phyloP scores from a whole-genome alignment of 2,329 filamentous ascomycete species.

The Nigrospora sphaerica region DNA sequence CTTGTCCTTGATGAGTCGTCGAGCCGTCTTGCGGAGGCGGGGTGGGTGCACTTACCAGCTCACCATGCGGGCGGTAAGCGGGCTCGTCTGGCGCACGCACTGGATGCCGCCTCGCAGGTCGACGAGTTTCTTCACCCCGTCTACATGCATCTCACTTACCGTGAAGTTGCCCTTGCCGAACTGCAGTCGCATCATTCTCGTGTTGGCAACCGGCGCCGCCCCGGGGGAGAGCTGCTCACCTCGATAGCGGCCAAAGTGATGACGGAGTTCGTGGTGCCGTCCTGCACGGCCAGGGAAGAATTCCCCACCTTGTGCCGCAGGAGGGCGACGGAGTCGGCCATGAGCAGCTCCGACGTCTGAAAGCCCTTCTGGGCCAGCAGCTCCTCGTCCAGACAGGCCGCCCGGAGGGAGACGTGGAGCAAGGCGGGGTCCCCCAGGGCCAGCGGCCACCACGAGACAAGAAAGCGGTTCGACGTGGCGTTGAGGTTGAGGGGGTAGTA shows the following conservation, averaged over 20 bases:
- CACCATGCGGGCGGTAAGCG: constrained; percentile 48
- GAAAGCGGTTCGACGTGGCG: constrained; percentile 46
- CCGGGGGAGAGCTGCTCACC: constrained; percentile 25
- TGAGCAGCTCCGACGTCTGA: constrained; percentile 44
- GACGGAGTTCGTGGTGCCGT: constrained; percentile 49
- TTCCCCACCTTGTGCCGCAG: constrained; percentile 42
- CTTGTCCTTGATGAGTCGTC: constrained; percentile 12
- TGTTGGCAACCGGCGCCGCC: too few relatives aligned
- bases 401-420: constrained; percentile 53
- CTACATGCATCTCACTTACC: constrained; percentile 38
- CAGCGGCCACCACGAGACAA: constrained; percentile 55
- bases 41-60: constrained; percentile 33
- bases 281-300: constrained; percentile 37
- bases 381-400: constrained; percentile 50
- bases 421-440: constrained; percentile 48
- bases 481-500: constrained; percentile 51
- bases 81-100: constrained; percentile 37
- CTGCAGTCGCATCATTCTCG: constrained; percentile 16
- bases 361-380: constrained; percentile 44
- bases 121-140: constrained; percentile 41
- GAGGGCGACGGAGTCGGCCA: constrained; percentile 49
- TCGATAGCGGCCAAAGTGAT: constrained; percentile 52
- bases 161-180: constrained; percentile 44
- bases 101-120: constrained; percentile 42
- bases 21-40: too few relatives aligned